A percentile compares a stretch with the other conserved stretches of the same genome.
Conservation (phyloP, 1,139 yeast genomes). For the Yamadazyma aaseri region DNA sequence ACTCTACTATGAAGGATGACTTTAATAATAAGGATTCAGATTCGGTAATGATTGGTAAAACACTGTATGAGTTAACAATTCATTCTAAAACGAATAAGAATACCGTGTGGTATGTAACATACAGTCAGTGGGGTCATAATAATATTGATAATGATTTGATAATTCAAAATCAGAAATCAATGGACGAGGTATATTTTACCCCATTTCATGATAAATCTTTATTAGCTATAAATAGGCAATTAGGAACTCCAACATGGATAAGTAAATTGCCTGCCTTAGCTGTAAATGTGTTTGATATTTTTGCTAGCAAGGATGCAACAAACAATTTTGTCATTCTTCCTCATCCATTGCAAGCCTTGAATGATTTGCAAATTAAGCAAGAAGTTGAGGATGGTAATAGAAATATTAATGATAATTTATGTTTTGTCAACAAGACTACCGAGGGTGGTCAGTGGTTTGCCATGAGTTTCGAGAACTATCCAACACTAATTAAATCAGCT, state of each 20-base stretch:
- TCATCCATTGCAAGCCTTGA: slow-evolving; percentile 57
- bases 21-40: slow-evolving; percentile 16
- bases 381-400: slow-evolving; percentile 15
- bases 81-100: slow-evolving; percentile 58
- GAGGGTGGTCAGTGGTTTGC: slow-evolving; percentile 80
- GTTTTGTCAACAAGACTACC: slow-evolving; percentile 66
- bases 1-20: slow-evolving; percentile 5
- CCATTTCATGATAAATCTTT: slow-evolving; percentile 78
- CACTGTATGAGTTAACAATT: slow-evolving; percentile 45
- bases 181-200: slow-evolving; percentile 75
- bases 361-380: slow-evolving; percentile 28
- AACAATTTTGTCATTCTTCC: slow-evolving; percentile 53
- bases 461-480: slow-evolving; percentile 72
- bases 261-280: slow-evolving; percentile 64
- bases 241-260: slow-evolving; percentile 80
- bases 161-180: slow-evolving; percentile 46
- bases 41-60: slow-evolving; percentile 50
- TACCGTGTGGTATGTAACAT: slow-evolving; percentile 81
- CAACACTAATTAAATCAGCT: slow-evolving; percentile 78
- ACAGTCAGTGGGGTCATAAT: slow-evolving; percentile 92
- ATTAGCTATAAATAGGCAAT: slow-evolving; percentile 62
- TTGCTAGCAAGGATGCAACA: slow-evolving; percentile 28
- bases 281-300: slow-evolving; percentile 72
- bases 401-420: slow-evolving; percentile 33
- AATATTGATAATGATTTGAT: slow-evolving; percentile 74